Evolutionary conservation across 163 green algal species (phyloP), one percentile per base, ranked within the genome.

Genomic region (Chlamydomonas reinhardtii): DNA sequence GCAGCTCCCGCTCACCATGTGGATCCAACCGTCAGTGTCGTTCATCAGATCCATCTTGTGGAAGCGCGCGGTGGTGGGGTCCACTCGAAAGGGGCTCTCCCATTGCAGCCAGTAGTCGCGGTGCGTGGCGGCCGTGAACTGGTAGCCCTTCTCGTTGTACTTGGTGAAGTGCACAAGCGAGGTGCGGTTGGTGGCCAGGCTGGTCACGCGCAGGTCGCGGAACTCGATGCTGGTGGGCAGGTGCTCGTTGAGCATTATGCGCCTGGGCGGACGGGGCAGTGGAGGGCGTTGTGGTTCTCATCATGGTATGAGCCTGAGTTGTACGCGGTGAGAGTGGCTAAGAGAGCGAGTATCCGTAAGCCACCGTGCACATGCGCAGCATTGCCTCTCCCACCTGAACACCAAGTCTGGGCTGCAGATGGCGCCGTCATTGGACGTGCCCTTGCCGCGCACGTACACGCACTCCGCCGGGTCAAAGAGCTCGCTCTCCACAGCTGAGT

Each of bases 81-180:
- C 87, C 24, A 94, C 52, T 9, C 85, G 79, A 74, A 88, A 90
- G 9, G 70, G 69, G 4, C 71, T 89, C 59, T 92, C 85, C 92
- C 92, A 95, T 74, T 91, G 84, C 35, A 94, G 22, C 85, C 79
- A 91, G 87, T 92, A 93, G 48, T 85, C 78, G 15, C 90, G 75
- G 15, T 31, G 31, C 8, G 70, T 86, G 48, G 90, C 86, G 15
- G 84, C 76, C 6, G 83, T 92, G 89, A 94, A 95, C 73, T 92
- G 86, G 87, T 95, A 95, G 31, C 91, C 91, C 25, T 91, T 35
- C 76, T 93, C 91, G 74, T 94, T 93, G 86, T 95, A 94, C 25
- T 93, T 77, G 0, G 82, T 86, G 39, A 91, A 89, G 82, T 88
- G 65, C 25, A 94, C 90, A 0, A 61, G 73, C 4, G 74, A 88